Conservation (phyloP, 257 asterid species). For the Solanum bukasovii region DNA sequence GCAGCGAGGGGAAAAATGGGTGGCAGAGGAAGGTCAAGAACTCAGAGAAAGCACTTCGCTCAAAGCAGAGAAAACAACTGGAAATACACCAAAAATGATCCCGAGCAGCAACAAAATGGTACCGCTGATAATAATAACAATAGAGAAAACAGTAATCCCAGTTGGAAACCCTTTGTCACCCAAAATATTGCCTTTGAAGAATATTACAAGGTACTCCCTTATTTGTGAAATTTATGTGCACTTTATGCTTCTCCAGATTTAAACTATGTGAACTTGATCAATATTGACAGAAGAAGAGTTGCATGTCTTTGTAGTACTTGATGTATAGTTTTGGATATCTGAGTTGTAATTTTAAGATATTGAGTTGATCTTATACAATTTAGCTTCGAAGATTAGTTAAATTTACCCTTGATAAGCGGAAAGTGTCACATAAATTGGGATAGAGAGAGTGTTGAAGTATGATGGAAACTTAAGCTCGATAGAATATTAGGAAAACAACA, state of each 20-base stretch:
- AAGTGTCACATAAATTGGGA: not conserved
- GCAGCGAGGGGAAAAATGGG: slow-evolving; percentile 36
- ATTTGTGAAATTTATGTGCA: not conserved
- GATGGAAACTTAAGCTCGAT: not conserved
- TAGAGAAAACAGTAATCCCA: slow-evolving; percentile 6
- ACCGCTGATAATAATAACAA: slow-evolving; percentile 10
- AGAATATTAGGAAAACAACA: not conserved
- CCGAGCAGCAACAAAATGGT: slow-evolving; percentile 7
- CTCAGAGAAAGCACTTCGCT: slow-evolving; percentile 85
- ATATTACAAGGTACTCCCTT: slow-evolving; percentile 57
- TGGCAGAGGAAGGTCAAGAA: slow-evolving; percentile 80
- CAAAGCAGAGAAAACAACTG: slow-evolving; percentile 79
- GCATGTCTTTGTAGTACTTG: not conserved
- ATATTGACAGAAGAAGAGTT: not conserved
- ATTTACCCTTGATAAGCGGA: too few relatives aligned
- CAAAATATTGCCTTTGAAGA: slow-evolving; percentile 75
- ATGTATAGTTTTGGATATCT: not conserved
- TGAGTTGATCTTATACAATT: not conserved
- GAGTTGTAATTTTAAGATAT: not conserved
- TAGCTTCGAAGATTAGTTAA: not conserved
- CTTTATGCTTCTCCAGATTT: not conserved
- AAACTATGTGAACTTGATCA: not conserved
- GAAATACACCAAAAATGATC: slow-evolving; percentile 64
- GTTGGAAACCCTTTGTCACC: slow-evolving; percentile 65
- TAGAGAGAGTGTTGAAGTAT: not conserved